These are phyloP conservation scores for Fusarium tanahbumbuense DNA, from an alignment of 2,329 filamentous ascomycete genomes.

Conservation along the genomic window DNA sequence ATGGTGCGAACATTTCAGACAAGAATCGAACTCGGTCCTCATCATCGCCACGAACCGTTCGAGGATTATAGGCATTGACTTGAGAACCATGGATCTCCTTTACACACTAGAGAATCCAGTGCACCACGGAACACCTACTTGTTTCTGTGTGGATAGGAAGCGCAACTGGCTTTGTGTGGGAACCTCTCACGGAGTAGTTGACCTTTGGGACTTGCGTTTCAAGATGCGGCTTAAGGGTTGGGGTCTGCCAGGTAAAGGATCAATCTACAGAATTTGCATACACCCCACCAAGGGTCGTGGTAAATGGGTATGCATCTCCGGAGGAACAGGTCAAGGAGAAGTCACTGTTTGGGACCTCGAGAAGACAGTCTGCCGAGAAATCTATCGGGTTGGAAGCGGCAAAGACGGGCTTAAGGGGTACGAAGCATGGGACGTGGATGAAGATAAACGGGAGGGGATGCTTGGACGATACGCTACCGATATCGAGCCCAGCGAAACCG, in stretches of 20 bases:
- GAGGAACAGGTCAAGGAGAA: slow-evolving; percentile 87
- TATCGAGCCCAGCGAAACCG: slow-evolving; percentile 69
- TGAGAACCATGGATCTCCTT: slow-evolving; percentile 85
- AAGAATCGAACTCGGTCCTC: slow-evolving; percentile 83
- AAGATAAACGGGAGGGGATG: slow-evolving; percentile 88
- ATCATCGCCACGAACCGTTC: slow-evolving; percentile 88
- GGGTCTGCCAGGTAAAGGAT: slow-evolving; percentile 83
- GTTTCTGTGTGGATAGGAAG: slow-evolving; percentile 87
- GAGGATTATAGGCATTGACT: slow-evolving; percentile 83
- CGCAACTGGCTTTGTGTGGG: slow-evolving; percentile 92
- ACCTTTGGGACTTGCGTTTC: slow-evolving; percentile 98
- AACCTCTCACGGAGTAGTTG: slow-evolving; percentile 91
- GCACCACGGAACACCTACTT: slow-evolving; percentile 90
- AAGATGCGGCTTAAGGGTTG: slow-evolving; percentile 86
- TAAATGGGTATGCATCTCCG: slow-evolving; percentile 88
- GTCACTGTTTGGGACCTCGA: slow-evolving; percentile 97
- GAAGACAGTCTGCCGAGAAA: slow-evolving; percentile 86
- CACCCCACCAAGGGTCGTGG: slow-evolving; percentile 83
- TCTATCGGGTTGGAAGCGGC: slow-evolving; percentile 78
- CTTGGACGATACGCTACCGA: slow-evolving; percentile 84
- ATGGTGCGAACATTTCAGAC: slow-evolving; percentile 92
- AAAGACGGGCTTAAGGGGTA: slow-evolving; percentile 74
- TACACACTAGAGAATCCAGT: slow-evolving; percentile 88
- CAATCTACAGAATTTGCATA: slow-evolving; percentile 82
- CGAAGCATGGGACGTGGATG: slow-evolving; percentile 88